A percentile compares a stretch with the other conserved stretches of the same genome.
These are phyloP conservation scores for Musa troglodytarum DNA, from an alignment of 176 grass and related monocot species.

Conservation along the genomic window DNA sequence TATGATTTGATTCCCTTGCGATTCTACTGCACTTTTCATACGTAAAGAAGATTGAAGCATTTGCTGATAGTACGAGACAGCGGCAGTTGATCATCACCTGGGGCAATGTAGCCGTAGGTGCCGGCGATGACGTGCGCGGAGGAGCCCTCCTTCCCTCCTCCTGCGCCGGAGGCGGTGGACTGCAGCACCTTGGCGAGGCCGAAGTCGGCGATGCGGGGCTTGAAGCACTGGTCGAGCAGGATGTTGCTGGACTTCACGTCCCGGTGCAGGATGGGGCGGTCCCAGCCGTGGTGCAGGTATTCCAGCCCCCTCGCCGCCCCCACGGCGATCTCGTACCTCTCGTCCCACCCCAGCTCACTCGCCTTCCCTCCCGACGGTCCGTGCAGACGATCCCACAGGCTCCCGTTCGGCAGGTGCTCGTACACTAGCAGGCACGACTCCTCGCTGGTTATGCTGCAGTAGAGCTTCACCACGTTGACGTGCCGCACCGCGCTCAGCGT, in stretches of 20 bases:
- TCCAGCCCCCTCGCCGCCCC: constrained; percentile 74
- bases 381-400: constrained; percentile 13
- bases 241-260: constrained; percentile 89
- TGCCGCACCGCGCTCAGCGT: constrained; percentile 65
- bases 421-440: constrained; percentile 34
- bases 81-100: neutral
- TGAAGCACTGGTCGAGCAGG: constrained; percentile 58
- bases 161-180: neutral
- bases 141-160: constrained; percentile 1
- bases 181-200: constrained; percentile 50
- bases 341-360: constrained; percentile 51
- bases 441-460: constrained; percentile 69
- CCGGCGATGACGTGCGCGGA: constrained; percentile 4
- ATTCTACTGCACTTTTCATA: too few species aligned
- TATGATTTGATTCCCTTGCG: too few species aligned
- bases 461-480: constrained; percentile 75
- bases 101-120: constrained; percentile 17
- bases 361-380: constrained; percentile 5
- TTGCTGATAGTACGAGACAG: too few species aligned
- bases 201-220: constrained; percentile 83
- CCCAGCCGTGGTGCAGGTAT: constrained; percentile 92
- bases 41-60: too few species aligned
- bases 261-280: constrained; percentile 70
- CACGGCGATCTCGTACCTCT: constrained; percentile 44
- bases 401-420: constrained; percentile 12